Base-by-base conservation (phyloP, 129 eudicot genomes). In the Centaurea solstitialis region DNA sequence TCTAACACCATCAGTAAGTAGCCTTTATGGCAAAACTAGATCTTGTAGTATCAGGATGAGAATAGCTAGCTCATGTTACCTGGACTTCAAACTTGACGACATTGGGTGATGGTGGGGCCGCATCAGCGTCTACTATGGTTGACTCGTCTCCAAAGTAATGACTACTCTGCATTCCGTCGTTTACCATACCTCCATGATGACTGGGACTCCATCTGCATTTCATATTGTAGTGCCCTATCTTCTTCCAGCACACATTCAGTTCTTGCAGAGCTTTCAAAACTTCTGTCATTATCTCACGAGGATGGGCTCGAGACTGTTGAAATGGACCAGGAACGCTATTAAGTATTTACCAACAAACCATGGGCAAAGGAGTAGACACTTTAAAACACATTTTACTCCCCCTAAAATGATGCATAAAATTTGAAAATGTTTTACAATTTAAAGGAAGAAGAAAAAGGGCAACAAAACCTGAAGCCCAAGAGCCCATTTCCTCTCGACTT, bases 221-320 rank as follows among this genome's bases (percentile, higher is more conserved):
- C 98, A 94, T 94, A 85, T 94, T 94, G 79, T 94, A 94, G 73
- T 89, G 98, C 23, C 97, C 98, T 74, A 94, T 90, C 89, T 90
- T 94, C 86, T 94, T 94, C 98, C 98, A 94, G 86, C 91, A 82
- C 15, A 94, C 97, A 38, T 94, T 92, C 84, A 94, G 67, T 65
- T 92, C 98, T 90, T 94, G 98, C 69, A 94, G 91, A 69, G 97
- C 97, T 85, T 94, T 94, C 15, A 94, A 79, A 78, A 92, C 98
- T 85, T 92, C 98, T 0, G 94, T 86, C 98, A 94, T 92, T 71
- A 94, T 92, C 88, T 92, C 96, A 83, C 97, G 94, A 53, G 98
- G 98, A 78, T 90, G 97, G 65, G 98, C 98, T 70, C 97, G 94
- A 50, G 98, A 94, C 98, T 94, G 85, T 72, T 17, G 33, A 76